These are phyloP conservation scores for Oryza longistaminata DNA, from an alignment of 176 grass and related monocot species.

Conservation along the genomic window DNA sequence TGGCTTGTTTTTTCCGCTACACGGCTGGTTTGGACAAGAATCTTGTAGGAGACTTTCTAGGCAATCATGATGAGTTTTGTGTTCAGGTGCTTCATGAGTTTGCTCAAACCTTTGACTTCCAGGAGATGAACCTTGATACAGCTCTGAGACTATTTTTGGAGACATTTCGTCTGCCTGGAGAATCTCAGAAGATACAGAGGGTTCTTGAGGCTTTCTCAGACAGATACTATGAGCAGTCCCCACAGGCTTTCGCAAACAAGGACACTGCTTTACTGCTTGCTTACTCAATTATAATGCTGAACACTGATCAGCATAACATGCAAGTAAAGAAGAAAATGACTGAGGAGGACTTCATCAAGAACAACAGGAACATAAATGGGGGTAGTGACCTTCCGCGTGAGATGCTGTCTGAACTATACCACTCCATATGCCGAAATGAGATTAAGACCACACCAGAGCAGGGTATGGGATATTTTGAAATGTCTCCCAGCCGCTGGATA, in stretches of 20 bases:
- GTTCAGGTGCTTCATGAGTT: conserved; percentile 98
- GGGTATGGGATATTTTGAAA: conserved; percentile 85
- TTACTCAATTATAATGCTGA: conserved; percentile 99
- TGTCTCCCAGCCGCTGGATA: conserved; percentile 97
- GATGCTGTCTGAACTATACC: conserved; percentile 85
- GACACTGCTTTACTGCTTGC: conserved; percentile 89
- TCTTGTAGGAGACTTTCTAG: conserved; percentile 94
- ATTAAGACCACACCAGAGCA: conserved; percentile 92
- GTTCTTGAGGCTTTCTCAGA: conserved; percentile 99
- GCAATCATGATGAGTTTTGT: conserved; percentile 99
- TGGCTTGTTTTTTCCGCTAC: conserved; percentile 94
- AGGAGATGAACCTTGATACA: conserved; percentile 92
- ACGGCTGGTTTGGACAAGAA: conserved; percentile 97
- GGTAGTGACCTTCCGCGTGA: conserved; percentile 91
- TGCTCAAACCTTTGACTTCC: conserved; percentile 92
- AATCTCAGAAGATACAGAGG: conserved; percentile 99
- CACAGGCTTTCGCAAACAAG: conserved; percentile 83
- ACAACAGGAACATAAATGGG: conserved; percentile 96
- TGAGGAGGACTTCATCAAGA: conserved; percentile 97
- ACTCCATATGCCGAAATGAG: conserved; percentile 84
- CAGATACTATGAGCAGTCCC: conserved; percentile 93
- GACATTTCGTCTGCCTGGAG: conserved; percentile 87
- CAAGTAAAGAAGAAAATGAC: conserved; percentile 99
- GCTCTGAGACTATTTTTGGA: conserved; percentile 93
- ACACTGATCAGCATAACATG: conserved; percentile 99